phyloP scores from a whole-genome alignment of 805 yeast genomes.

The Nakazawaea anatomiae region DNA sequence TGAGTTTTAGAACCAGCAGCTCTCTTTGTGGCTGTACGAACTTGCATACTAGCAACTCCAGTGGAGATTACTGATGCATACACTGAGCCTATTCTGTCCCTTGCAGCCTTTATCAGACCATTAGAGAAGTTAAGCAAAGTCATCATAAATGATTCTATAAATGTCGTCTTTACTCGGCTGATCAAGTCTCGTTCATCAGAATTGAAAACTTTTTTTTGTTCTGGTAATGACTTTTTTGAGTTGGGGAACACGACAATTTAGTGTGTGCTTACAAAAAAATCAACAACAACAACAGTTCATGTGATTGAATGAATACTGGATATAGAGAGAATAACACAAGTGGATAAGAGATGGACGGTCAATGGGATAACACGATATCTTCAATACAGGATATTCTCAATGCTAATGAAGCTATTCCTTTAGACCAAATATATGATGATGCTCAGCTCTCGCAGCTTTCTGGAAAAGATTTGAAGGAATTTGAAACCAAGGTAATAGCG shows the following conservation, averaged over 20 bases:
- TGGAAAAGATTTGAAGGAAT: slow-evolving; percentile 32
- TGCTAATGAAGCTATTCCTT: slow-evolving; percentile 47
- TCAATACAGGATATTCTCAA: slow-evolving; percentile 65
- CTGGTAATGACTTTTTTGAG: no score
- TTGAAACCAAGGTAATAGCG: slow-evolving; percentile 35
- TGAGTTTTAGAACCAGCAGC: slow-evolving; percentile 95
- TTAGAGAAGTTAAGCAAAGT: slow-evolving; percentile 3
- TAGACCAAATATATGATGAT: slow-evolving; percentile 35
- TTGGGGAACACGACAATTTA: no score
- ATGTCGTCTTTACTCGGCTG: not conserved
- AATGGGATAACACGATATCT: slow-evolving; percentile 65
- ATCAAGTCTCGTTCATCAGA: not conserved
- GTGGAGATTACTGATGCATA: slow-evolving; percentile 1
- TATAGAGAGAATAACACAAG: no score
- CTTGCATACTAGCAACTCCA: slow-evolving; percentile 24
- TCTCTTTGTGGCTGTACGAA: slow-evolving; percentile 89
- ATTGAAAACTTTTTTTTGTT: not conserved
- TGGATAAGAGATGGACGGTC: slow-evolving; percentile 38
- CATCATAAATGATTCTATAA: not conserved
- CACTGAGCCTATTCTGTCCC: slow-evolving; percentile 5
- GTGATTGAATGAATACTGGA: no score
- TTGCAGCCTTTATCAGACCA: slow-evolving; percentile 6
- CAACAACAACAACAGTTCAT: no score
- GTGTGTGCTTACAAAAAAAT: no score
- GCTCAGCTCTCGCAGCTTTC: slow-evolving; percentile 24